Percentiles rank a stretch among this genome's conserved stretches.
These are phyloP conservation scores for Dendryphion nanum DNA, from an alignment of 2,329 filamentous ascomycete genomes.

Conservation along the genomic window DNA sequence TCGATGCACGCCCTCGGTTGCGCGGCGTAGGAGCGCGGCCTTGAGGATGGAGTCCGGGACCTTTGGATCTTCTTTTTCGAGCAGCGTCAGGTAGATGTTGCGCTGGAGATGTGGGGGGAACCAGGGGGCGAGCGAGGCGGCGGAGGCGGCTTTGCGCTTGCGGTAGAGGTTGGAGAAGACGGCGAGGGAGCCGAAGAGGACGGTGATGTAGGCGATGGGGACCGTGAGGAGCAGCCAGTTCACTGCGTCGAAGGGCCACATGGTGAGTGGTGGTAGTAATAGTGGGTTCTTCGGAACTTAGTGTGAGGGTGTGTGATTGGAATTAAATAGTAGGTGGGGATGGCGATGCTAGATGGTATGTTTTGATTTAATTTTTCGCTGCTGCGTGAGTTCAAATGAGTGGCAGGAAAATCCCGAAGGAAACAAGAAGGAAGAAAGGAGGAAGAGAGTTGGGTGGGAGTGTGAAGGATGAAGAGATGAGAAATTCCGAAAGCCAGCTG, in stretches of 20 bases:
- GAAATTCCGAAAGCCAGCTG: too few relatives aligned
- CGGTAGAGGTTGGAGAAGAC: constrained; percentile 93
- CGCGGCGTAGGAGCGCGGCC: constrained; percentile 83
- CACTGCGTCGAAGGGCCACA: constrained; percentile 48
- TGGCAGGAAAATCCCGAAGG: constrained; percentile 3
- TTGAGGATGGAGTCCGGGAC: constrained; percentile 84
- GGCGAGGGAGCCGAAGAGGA: constrained; percentile 82
- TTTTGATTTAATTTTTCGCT: too few relatives aligned
- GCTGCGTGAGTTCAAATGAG: not conserved
- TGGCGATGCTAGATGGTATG: too few relatives aligned
- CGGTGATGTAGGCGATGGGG: constrained; percentile 84
- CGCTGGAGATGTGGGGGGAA: constrained; percentile 87
- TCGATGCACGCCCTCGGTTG: constrained; percentile 88
- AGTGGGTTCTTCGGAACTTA: not conserved
- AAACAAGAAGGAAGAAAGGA: constrained; percentile 1
- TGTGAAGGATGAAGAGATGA: not conserved
- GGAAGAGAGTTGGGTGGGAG: not conserved
- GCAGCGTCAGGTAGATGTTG: constrained; percentile 89
- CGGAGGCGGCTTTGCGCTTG: constrained; percentile 79
- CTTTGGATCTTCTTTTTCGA: constrained; percentile 71
- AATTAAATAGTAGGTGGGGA: not conserved
- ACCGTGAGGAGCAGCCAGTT: constrained; percentile 85
- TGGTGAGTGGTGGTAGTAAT: constrained; percentile 9
- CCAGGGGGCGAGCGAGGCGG: constrained; percentile 87
- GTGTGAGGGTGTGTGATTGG: not conserved